A percentile compares a stretch with the other conserved stretches of the same genome.
Evolutionary conservation across 2,329 filamentous ascomycete genomes (phyloP).

Genomic region (Neopestalotiopsis sp.): DNA sequence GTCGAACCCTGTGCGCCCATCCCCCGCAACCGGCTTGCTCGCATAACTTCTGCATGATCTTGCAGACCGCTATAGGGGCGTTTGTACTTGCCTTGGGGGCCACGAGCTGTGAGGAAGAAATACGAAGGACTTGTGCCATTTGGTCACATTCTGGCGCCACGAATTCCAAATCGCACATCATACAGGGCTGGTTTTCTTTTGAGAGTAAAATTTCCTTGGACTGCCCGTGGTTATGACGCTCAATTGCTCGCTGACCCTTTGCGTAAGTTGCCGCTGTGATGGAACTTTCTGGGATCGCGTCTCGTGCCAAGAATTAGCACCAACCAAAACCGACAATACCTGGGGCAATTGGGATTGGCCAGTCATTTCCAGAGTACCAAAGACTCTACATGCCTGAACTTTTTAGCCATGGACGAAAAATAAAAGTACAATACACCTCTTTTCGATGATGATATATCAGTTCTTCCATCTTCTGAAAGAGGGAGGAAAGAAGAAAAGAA

Average conservation of each 20-base stretch:
- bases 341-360: no score
- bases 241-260: not conserved
- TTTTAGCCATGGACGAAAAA: no score
- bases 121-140: not conserved
- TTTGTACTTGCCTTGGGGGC: not conserved
- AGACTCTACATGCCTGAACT: no score
- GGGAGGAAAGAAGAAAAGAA: no score
- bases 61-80: conserved; percentile 1
- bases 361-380: no score
- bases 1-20: not conserved
- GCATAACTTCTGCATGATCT: conserved; percentile 5
- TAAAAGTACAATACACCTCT: no score
- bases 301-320: no score
- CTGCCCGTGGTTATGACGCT: not conserved
- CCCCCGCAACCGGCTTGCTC: not conserved
- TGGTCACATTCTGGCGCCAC: not conserved
- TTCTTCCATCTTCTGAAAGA: no score
- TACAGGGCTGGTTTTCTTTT: not conserved
- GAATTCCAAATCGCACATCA: not conserved
- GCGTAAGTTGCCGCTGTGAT: not conserved
- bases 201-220: not conserved
- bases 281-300: no score
- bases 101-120: not conserved
- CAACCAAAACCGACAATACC: no score
- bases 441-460: no score